Evolutionary conservation across 805 yeast genomes (phyloP).

Genomic region (Myxozyma vanderwaltii): DNA sequence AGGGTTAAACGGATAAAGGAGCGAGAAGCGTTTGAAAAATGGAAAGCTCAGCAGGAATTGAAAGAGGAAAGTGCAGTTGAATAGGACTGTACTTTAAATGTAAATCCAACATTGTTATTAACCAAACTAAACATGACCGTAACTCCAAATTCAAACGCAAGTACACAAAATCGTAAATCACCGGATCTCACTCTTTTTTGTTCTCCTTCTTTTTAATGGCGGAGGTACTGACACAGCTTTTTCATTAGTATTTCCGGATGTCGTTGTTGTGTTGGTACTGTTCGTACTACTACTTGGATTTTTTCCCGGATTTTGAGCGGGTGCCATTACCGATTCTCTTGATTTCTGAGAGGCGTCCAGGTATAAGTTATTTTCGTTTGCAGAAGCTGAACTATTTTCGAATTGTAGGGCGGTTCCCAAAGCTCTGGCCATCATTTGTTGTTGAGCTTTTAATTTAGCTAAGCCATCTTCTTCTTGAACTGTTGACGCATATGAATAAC

Average conservation of each 20-base stretch:
- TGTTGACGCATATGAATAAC: constrained; percentile 51
- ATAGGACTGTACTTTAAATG: not conserved
- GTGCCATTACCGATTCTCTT: not conserved
- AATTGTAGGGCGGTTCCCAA: constrained; percentile 22
- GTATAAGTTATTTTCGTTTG: not conserved
- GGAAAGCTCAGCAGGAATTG: constrained; percentile 25
- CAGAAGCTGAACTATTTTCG: not conserved
- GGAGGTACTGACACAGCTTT: constrained; percentile 10
- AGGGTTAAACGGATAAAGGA: constrained; percentile 34
- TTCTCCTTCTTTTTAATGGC: constrained; percentile 12
- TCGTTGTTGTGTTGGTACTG: too few species aligned
- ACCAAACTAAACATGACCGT: not conserved
- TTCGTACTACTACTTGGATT: not conserved
- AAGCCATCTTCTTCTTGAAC: constrained; percentile 27
- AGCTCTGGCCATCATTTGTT: constrained; percentile 36
- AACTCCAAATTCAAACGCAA: not conserved
- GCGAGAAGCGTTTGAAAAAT: constrained; percentile 32
- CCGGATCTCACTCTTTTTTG: constrained; percentile 14
- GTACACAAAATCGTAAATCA: not conserved
- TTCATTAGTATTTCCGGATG: not conserved
- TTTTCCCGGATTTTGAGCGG: not conserved
- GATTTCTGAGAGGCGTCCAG: constrained; percentile 19
- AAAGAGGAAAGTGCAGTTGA: not conserved
- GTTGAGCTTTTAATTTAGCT: constrained; percentile 8
- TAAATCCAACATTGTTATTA: not conserved